Conservation (phyloP, 768 basidiomycete genomes). For the Amanita brunnescens region DNA sequence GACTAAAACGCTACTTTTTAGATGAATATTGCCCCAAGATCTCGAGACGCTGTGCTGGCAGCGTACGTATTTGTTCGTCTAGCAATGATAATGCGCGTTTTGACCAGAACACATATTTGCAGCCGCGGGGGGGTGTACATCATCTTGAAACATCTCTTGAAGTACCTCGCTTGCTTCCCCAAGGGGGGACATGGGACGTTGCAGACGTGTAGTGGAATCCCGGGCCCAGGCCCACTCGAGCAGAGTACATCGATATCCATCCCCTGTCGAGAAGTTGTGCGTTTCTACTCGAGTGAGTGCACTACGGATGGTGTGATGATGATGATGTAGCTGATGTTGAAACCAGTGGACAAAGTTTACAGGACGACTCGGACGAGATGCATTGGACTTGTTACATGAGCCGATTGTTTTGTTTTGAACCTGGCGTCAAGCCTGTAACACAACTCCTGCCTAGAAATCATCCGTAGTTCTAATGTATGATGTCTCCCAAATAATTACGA, state of each 20-base stretch:
- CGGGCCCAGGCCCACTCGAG: constrained; percentile 62
- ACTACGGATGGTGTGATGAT: too few relatives aligned
- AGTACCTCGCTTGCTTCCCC: constrained; percentile 88
- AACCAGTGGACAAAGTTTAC: too few relatives aligned
- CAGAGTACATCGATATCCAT: constrained; percentile 82
- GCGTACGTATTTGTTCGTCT: constrained; percentile 30
- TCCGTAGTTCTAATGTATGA: too few relatives aligned
- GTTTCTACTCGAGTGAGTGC: constrained; percentile 22
- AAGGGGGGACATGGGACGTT: constrained; percentile 95
- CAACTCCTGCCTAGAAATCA: too few relatives aligned
- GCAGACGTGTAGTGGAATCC: constrained; percentile 92
- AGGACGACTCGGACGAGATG: too few relatives aligned
- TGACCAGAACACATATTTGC: neutral
- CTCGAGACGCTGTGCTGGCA: constrained; percentile 84
- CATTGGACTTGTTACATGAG: too few relatives aligned
- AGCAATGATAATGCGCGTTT: neutral
- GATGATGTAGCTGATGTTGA: too few relatives aligned
- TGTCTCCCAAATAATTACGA: too few relatives aligned
- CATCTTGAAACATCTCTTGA: constrained; percentile 82
- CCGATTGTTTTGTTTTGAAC: too few relatives aligned
- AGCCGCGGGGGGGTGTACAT: constrained; percentile 89
- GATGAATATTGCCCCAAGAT: constrained; percentile 90
- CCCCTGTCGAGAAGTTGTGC: constrained; percentile 82
- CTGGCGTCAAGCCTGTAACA: too few relatives aligned
- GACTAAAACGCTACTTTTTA: constrained; percentile 20